A percentile compares a stretch with the other conserved stretches of the same genome.
phyloP scores from a whole-genome alignment of 305 asterid species.

The Fraxinus ornus region DNA sequence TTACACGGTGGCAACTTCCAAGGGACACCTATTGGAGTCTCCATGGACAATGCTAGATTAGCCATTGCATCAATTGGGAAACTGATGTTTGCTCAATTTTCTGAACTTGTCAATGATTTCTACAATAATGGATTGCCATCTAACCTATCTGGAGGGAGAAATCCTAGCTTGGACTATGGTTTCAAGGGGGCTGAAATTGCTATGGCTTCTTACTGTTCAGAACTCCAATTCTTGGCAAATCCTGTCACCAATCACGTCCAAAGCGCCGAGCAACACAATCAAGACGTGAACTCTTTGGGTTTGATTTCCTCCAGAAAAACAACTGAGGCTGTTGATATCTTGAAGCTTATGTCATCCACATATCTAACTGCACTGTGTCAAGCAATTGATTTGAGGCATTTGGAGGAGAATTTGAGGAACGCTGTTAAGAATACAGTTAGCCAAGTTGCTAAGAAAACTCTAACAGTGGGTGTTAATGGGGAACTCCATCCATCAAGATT shows the following conservation, averaged over 20 bases:
- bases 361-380: constrained; percentile 71
- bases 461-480: constrained; percentile 65
- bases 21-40: constrained; percentile 81
- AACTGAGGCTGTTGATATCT: constrained; percentile 65
- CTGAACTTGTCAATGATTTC: constrained; percentile 75
- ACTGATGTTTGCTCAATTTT: constrained; percentile 74
- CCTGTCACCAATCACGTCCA: constrained; percentile 87
- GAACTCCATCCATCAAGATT: constrained; percentile 83
- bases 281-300: constrained; percentile 79
- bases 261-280: constrained; percentile 91
- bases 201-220: constrained; percentile 84
- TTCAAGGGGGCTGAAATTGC: constrained; percentile 88
- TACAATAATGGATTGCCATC: constrained; percentile 86
- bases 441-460: constrained; percentile 62
- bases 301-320: constrained; percentile 78
- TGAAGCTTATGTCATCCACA: constrained; percentile 79
- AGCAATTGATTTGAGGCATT: constrained; percentile 64
- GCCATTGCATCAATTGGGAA: constrained; percentile 79
- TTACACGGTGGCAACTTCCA: constrained; percentile 87
- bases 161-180: constrained; percentile 85
- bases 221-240: constrained; percentile 74
- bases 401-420: constrained; percentile 67
- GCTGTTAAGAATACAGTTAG: constrained; percentile 74
- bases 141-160: constrained; percentile 69
- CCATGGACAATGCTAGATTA: constrained; percentile 74